Evolutionary conservation across 1,139 yeast species (phyloP), one percentile per base, ranked within the genome.

Genomic region (Yamadazyma trypodendri): DNA sequence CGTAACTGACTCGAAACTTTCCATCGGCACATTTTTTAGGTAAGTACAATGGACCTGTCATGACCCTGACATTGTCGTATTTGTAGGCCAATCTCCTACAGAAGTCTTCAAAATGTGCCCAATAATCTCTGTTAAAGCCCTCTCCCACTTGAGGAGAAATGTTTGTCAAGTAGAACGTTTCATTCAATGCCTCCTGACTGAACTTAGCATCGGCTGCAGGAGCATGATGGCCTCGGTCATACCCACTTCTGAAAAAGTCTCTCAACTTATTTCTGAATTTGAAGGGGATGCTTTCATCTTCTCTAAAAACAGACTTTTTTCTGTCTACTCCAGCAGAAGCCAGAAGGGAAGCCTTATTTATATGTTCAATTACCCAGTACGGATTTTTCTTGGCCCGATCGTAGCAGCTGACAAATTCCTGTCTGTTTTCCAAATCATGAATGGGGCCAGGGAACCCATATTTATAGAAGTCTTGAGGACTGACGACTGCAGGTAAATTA

Each of bases 101-200:
- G 57, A 92, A 92, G 52, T 86, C 86, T 60, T 92, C 99, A 44
- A 94, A 79, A 60, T 89, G 96, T 1, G 97, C 95, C 99, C 99
- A 92, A 52, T 71, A 89, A 59, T 92, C 97, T 48, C 98, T 74
- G 63, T 92, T 92, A 68, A 92, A 92, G 0, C 98, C 98, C 4
- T 85, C 96, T 6, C 98, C 98, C 2, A 92, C 96, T 60, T 92
- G 99, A 1, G 99, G 99, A 9, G 95, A 79, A 73, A 92, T 92
- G 59, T 92, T 92, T 15, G 96, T 81, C 51, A 94, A 68, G 48
- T 71, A 79, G 52, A 92, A 92, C 0, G 98, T 94, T 60, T 90
- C 96, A 58, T 92, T 84, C 97, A 94, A 90, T 10, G 97, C 97
- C 16, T 61, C 54, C 60, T 92, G 98, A 24, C 80, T 78, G 62